Percentiles rank a stretch among this genome's conserved stretches.
phyloP scores from a whole-genome alignment of 805 yeast species.

The Saccharomycopsis fibuligera region DNA sequence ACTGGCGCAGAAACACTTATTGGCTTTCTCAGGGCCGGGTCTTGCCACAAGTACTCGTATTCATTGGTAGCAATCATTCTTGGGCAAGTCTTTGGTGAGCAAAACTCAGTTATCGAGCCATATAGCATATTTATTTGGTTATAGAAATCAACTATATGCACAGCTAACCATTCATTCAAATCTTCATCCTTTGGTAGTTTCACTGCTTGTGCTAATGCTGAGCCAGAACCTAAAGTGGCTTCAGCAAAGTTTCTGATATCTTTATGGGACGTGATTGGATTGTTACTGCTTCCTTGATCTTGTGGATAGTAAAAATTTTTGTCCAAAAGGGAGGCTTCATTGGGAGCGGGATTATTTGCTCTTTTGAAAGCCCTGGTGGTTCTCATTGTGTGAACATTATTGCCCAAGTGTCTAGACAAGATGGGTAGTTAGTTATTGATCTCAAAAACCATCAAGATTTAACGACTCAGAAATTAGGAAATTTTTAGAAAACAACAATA shows the following conservation, averaged over 20 bases:
- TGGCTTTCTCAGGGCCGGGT: constrained; percentile 59
- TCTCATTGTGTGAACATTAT: constrained; percentile 40
- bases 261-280: constrained; percentile 47
- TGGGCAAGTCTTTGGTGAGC: constrained; percentile 93
- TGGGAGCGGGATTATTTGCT: constrained; percentile 21
- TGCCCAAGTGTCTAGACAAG: constrained; percentile 9
- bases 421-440: neutral
- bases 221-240: constrained; percentile 89
- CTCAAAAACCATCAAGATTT: too few species aligned
- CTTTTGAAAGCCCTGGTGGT: constrained; percentile 42
- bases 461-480: too few species aligned
- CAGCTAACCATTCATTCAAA: constrained; percentile 90
- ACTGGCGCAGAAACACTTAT: constrained; percentile 90
- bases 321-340: constrained; percentile 3
- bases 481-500: too few species aligned
- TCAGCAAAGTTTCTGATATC: constrained; percentile 87
- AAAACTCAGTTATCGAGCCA: constrained; percentile 92
- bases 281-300: constrained; percentile 21
- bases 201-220: constrained; percentile 87
- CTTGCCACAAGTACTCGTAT: constrained; percentile 97
- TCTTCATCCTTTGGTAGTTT: constrained; percentile 91
- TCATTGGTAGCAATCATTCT: constrained; percentile 97
- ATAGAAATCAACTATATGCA: constrained; percentile 94
- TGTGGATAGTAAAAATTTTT: constrained; percentile 20
- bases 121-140: constrained; percentile 95